Percentiles rank a stretch among this genome's conserved stretches.
These are phyloP conservation scores for Colletotrichum sp. DNA, from an alignment of 2,329 filamentous ascomycete species.

Conservation along the genomic window DNA sequence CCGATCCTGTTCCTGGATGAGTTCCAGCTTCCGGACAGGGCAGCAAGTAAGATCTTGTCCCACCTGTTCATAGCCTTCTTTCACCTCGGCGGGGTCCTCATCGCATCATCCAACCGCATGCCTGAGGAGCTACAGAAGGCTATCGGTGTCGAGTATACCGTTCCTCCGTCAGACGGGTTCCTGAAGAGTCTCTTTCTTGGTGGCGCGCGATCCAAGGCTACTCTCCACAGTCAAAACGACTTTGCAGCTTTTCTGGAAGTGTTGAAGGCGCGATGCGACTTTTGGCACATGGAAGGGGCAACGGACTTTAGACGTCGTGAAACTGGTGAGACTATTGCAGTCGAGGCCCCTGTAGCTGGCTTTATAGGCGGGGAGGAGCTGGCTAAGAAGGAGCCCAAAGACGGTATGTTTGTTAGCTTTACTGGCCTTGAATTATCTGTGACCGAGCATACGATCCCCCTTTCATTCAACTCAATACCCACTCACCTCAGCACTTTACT, in stretches of 20 bases:
- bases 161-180: slow-evolving; percentile 58
- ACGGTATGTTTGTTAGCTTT: background rate
- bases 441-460: background rate
- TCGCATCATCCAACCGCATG: slow-evolving; percentile 84
- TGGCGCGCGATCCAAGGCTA: slow-evolving; percentile 38
- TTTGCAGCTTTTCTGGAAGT: slow-evolving; percentile 80
- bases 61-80: slow-evolving; percentile 83
- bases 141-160: slow-evolving; percentile 70
- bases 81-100: slow-evolving; percentile 79
- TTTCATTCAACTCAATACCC: background rate
- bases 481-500: background rate
- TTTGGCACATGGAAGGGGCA: slow-evolving; percentile 82
- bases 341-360: background rate
- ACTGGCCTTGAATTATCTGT: background rate
- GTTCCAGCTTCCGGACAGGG: slow-evolving; percentile 82
- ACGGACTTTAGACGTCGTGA: slow-evolving; percentile 73
- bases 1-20: slow-evolving; percentile 84
- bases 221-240: slow-evolving; percentile 67
- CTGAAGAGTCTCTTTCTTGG: slow-evolving; percentile 47
- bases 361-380: background rate
- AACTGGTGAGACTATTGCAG: slow-evolving; percentile 32
- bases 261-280: slow-evolving; percentile 77
- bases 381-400: background rate
- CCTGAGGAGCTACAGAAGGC: slow-evolving; percentile 82
- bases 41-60: slow-evolving; percentile 78